Percentiles rank a stretch among this genome's conserved stretches.
These are phyloP conservation scores for Pseudogymnoascus sp. DNA, from an alignment of 2,329 filamentous ascomycete genomes.

Conservation along the genomic window DNA sequence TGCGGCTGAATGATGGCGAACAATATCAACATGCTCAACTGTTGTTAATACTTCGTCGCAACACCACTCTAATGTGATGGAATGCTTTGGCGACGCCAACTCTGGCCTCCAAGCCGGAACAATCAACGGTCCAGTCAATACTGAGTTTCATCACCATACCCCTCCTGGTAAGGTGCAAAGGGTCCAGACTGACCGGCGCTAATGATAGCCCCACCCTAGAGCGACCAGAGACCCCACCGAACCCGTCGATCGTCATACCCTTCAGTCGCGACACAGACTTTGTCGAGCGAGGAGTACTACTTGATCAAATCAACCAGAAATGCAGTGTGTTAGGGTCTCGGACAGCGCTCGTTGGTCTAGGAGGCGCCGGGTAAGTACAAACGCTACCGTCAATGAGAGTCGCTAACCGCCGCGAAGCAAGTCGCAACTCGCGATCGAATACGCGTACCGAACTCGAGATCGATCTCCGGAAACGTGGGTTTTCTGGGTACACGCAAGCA, in stretches of 20 bases:
- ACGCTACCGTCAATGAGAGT: slow-evolving; percentile 8
- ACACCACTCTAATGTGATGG: slow-evolving; percentile 15
- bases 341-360: slow-evolving; percentile 18
- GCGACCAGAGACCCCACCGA: slow-evolving; percentile 6
- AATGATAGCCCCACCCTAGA: not conserved
- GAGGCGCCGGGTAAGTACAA: slow-evolving; percentile 18
- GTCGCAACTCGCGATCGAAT: slow-evolving; percentile 32
- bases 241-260: not conserved
- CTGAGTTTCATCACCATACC: slow-evolving; percentile 17
- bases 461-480: slow-evolving; percentile 25
- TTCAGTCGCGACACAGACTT: slow-evolving; percentile 8
- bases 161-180: slow-evolving; percentile 10
- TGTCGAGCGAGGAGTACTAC: slow-evolving; percentile 15
- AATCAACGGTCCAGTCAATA: slow-evolving; percentile 18
- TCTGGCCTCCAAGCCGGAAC: slow-evolving; percentile 18
- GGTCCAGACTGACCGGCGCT: not conserved
- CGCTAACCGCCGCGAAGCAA: slow-evolving; percentile 22
- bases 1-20: slow-evolving; percentile 6
- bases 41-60: slow-evolving; percentile 13
- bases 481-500: slow-evolving; percentile 33
- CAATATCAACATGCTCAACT: slow-evolving; percentile 13
- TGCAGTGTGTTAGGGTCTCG: slow-evolving; percentile 16
- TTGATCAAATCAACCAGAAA: slow-evolving; percentile 24
- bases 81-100: slow-evolving; percentile 15
- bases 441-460: slow-evolving; percentile 25